Conservation (phyloP, 148 eudicot genomes). For the Fagopyrum homotropicum region DNA sequence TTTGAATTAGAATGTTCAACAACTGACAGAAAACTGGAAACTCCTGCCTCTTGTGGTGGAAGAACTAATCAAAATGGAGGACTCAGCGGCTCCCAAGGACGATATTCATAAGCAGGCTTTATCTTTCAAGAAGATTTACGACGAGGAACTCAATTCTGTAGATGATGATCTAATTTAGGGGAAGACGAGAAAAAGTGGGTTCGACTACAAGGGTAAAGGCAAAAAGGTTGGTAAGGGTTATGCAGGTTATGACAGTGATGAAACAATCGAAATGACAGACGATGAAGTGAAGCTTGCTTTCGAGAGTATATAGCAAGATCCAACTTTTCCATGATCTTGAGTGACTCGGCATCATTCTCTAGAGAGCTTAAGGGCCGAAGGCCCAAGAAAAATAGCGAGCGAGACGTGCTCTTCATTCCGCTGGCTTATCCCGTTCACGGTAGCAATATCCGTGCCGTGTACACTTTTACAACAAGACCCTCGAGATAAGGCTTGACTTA, state of each 20-base stretch:
- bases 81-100: slow-evolving; percentile 16
- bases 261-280: slow-evolving; percentile 87
- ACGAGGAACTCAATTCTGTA: slow-evolving; percentile 32
- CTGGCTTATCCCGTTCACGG: no score
- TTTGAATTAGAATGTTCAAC: slow-evolving; percentile 37
- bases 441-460: no score
- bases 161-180: slow-evolving; percentile 15
- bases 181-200: slow-evolving; percentile 18
- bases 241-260: slow-evolving; percentile 63
- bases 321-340: not conserved
- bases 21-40: slow-evolving; percentile 68
- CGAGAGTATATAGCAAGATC: slow-evolving; percentile 24
- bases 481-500: no score
- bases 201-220: slow-evolving; percentile 20
- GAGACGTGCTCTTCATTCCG: no score
- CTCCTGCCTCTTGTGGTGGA: slow-evolving; percentile 67
- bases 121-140: slow-evolving; percentile 62
- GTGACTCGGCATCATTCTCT: not conserved
- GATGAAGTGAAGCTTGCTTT: slow-evolving; percentile 77
- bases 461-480: no score
- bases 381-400: no score
- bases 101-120: slow-evolving; percentile 48
- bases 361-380: not conserved
- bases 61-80: slow-evolving; percentile 54
- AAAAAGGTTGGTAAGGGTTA: slow-evolving; percentile 17